Base-by-base conservation (phyloP, 768 basidiomycete species). In the Coprinopsis marcescibilis region DNA sequence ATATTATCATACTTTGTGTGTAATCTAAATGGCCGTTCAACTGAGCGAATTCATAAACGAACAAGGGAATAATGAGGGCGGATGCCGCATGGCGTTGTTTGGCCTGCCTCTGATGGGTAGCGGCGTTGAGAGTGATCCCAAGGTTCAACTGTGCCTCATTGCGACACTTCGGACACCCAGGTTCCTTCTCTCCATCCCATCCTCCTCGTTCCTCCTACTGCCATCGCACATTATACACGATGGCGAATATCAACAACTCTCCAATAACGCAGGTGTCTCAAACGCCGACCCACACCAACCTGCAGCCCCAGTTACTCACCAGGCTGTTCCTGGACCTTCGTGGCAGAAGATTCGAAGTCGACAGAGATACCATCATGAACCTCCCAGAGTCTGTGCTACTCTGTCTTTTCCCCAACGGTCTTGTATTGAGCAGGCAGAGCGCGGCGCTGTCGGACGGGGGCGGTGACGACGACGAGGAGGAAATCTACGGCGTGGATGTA, bases 291-390 rank as follows among this genome's bases (percentile, higher is more conserved):
- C 82, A 84, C 56, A 74, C 80, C 11, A 82, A 80, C 56, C 68
- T 90, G 26, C 87, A 92, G 66, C 89, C 89, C 4, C 88, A 91
- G 69, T 77, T 95, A 32, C 77, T 97, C 53, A 85, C 90, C 20
- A 78, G 91, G 56, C 76, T 99, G 56, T 78, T 87, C 45, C 82
- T 99, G 56, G 96, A 98, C 69, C 77, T 99, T 29, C 83, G 96
- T 53, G 93, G 93, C 46, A 76, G 68, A 56, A 83, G 92, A 52
- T 94, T 98, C 69, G 83, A 89, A 50, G 91, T 99, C 35, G 96
- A 98, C 68, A 78, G 95, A 55, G 95, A 98, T 69, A 93, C 89
- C 4, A 85, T 99, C 61, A 96, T 98, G 93, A 91, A 94, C 63
- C 76, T 99, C 15, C 96, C 96, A 2, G 96, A 99, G 78, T 92